Conservation (phyloP, 1,139 yeast species). For the Pichia norvegensis region DNA sequence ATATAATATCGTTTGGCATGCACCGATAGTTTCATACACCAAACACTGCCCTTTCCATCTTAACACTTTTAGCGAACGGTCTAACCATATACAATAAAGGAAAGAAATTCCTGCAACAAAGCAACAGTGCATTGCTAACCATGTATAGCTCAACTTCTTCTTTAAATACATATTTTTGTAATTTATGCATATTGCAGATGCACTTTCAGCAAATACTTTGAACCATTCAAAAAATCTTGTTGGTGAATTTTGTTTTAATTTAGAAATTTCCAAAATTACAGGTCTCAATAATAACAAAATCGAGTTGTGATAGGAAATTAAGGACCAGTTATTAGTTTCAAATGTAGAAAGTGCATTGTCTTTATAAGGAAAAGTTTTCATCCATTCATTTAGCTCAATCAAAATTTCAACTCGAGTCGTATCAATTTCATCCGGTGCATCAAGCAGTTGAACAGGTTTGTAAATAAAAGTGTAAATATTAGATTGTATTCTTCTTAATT, state of each 20-base stretch:
- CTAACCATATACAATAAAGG: constrained; percentile 28
- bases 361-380: constrained; percentile 25
- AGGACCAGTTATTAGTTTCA: constrained; percentile 28
- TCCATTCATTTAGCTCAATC: constrained; percentile 29
- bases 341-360: constrained; percentile 22
- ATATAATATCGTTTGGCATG: constrained; percentile 26
- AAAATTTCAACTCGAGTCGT: constrained; percentile 26
- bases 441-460: constrained; percentile 21
- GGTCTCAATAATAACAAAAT: constrained; percentile 27
- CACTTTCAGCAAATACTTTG: constrained; percentile 26
- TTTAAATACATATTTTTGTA: constrained; percentile 24
- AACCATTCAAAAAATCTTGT: constrained; percentile 27
- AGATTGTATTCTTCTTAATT: constrained; percentile 30
- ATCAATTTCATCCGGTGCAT: constrained; percentile 22
- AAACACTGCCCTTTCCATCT: constrained; percentile 22
- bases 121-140: constrained; percentile 28
- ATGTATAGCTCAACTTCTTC: constrained; percentile 24
- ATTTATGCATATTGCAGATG: constrained; percentile 26
- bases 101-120: constrained; percentile 29
- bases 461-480: constrained; percentile 28
- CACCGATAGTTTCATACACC: constrained; percentile 26
- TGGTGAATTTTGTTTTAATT: constrained; percentile 15
- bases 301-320: constrained; percentile 29
- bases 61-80: constrained; percentile 19
- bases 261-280: constrained; percentile 25